These are phyloP conservation scores for Yamadazyma atmosphaerica DNA, from an alignment of 1,139 yeast species.

Conservation along the genomic window DNA sequence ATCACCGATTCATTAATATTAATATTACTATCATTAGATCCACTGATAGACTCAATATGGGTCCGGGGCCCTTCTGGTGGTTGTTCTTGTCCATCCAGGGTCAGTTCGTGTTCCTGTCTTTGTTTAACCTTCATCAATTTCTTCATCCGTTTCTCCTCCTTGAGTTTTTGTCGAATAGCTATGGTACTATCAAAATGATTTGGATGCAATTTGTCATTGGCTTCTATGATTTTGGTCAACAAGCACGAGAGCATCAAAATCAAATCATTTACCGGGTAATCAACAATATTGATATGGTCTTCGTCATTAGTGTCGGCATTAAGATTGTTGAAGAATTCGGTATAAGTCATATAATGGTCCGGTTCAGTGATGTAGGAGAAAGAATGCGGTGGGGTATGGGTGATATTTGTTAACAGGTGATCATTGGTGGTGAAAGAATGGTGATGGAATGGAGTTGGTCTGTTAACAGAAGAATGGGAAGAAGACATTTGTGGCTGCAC, in stretches of 20 bases:
- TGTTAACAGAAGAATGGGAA: conserved; percentile 3
- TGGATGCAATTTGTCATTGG: conserved; percentile 85
- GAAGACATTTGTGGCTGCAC: conserved; percentile 3
- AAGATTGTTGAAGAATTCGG: conserved; percentile 39
- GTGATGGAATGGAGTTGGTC: conserved; percentile 9
- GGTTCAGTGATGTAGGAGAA: conserved; percentile 26
- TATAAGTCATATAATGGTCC: conserved; percentile 48
- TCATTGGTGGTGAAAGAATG: conserved; percentile 11
- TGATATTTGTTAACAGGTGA: conserved; percentile 10
- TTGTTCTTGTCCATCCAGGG: conserved; percentile 13
- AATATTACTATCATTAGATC: conserved; percentile 8
- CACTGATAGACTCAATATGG: conserved; percentile 2
- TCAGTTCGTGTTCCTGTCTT: conserved; percentile 15
- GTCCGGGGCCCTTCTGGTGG: conserved; percentile 6
- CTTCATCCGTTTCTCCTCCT: conserved; percentile 35
- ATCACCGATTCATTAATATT: conserved; percentile 16
- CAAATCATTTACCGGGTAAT: conserved; percentile 78
- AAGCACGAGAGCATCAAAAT: conserved; percentile 82
- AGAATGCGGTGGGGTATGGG: conserved; percentile 13
- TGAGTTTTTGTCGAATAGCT: conserved; percentile 45
- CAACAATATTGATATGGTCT: conserved; percentile 75
- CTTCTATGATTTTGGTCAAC: conserved; percentile 81
- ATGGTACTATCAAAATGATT: conserved; percentile 60
- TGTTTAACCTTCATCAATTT: conserved; percentile 16
- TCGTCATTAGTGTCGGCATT: conserved; percentile 31